These are phyloP conservation scores for Coemansia sp. DNA, from an alignment of 192 early-diverging fungal genomes.

Conservation along the genomic window DNA sequence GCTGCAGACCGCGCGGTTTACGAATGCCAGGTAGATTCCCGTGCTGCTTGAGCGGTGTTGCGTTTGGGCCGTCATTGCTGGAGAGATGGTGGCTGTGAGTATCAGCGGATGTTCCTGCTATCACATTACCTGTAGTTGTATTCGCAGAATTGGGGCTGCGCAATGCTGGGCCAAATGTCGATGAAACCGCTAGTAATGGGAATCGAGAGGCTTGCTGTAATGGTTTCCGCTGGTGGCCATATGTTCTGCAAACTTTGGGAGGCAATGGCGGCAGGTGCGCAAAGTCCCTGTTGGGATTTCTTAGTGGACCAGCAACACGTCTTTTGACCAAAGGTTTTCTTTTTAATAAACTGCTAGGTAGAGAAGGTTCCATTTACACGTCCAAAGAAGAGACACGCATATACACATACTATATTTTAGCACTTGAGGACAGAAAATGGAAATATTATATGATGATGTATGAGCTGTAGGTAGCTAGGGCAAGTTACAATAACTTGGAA, in stretches of 20 bases:
- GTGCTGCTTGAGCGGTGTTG: too few relatives aligned
- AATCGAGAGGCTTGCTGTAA: not conserved
- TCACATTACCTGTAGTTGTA: too few relatives aligned
- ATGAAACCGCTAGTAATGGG: not conserved
- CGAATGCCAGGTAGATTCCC: not conserved
- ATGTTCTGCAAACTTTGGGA: conserved; percentile 25
- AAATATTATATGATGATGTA: too few relatives aligned
- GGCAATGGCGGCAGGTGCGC: conserved; percentile 33
- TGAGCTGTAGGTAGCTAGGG: too few relatives aligned
- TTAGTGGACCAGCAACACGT: conserved; percentile 22
- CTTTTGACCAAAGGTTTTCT: not conserved
- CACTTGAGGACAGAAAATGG: too few relatives aligned
- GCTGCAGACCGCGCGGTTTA: not conserved
- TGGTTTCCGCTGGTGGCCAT: conserved; percentile 10
- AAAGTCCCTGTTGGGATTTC: conserved; percentile 22
- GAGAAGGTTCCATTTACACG: not conserved
- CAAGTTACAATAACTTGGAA: too few relatives aligned
- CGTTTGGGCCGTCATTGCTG: too few relatives aligned
- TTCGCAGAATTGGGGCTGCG: too few relatives aligned
- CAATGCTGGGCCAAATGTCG: not conserved
- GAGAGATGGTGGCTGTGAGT: too few relatives aligned
- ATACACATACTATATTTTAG: too few relatives aligned
- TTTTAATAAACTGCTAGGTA: not conserved
- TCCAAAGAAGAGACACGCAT: not conserved
- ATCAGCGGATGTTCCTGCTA: too few relatives aligned